Base-by-base conservation (phyloP, 2,329 filamentous ascomycete genomes). In the Pyrenophora teres region DNA sequence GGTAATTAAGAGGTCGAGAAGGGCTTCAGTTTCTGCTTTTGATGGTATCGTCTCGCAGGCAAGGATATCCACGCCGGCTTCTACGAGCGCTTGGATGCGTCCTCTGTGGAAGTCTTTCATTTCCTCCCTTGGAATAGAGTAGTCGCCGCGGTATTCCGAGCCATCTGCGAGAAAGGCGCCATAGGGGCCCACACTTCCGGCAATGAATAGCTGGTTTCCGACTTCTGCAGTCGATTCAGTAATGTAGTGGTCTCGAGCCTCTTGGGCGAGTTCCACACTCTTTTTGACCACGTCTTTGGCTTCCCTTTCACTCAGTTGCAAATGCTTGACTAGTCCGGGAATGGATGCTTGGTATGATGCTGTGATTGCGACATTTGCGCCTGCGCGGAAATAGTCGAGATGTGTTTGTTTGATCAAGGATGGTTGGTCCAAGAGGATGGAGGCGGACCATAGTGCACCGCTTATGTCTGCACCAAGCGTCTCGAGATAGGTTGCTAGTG, bases 101-200 rank as follows among this genome's bases (percentile, higher is more conserved):
- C 69, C 69, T 6, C 75, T 72, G 59, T 80, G 78, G 55, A 80
- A 80, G 3, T 57, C 60, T 44, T 74, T 72, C 61, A 78, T 63
- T 6, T 70, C 68, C 1, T 66, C 51, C 8, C 55, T 51, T 1
- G 63, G 36, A 1, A 74, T 33, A 2, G 40, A 32, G 54, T 80
- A 80, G 46, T 74, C 72, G 18, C 78, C 78, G 2, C 68, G 64
- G 50, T 80, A 80, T 56, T 80, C 78, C 10, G 70, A 72, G 4
- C 78, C 78, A 49, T 80, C 69, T 1, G 77, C 70, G 2, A 80
- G 67, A 47, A 72, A 80, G 6, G 78, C 78, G 10, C 77, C 78
- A 48, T 79, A 80, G 2, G 78, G 78, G 0, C 78, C 78, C 5
- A 80, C 74, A 46, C 72, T 76, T 4, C 78, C 78, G 4, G 78